Evolutionary conservation across 73 alveolate species (phyloP), one percentile per base, ranked within the genome.

Genomic region (Halteria grandinella): DNA sequence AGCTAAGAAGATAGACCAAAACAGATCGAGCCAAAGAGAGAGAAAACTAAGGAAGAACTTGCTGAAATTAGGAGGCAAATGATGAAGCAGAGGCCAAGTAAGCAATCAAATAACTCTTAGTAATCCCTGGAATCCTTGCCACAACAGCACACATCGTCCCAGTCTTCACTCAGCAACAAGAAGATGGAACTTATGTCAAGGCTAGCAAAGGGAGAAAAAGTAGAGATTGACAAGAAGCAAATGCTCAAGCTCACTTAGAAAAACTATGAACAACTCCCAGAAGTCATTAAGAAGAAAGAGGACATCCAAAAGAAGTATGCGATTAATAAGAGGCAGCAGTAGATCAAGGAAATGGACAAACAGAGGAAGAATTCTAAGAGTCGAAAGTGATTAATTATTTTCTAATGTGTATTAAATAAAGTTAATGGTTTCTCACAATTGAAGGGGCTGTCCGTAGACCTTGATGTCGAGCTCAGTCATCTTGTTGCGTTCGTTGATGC

Each of bases 211-310:
- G 88, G 88, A 27, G 86, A 62, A 50, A 87, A 90, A 37, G 83
- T 82, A 3, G 83, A 90, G 41, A 75, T 90, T 0, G 69, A 63
- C 75, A 90, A 90, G 45, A 81, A 86, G 66, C 95, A 90, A 2
- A 90, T 87, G 97, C 74, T 79, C 21, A 85, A 79, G 60, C 64
- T 90, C 8, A 90, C 97, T 21, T 60, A 74, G 36, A 90, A 90
- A 82, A 90, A 90, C 60, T 90, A 86, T 64, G 97, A 90, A 33
- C 75, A 47, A 17, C 73, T 90, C 47, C 97, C 97, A 23, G 97
- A 90, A 57, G 94, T 90, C 17, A 86, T 80, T 74, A 72, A 86
- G 50, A 90, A 69, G 74, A 86, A 83, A 60, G 93, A 90, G 45
- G 90, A 90, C 43, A 90, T 86, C 32, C 55, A 50, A 63, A 90